phyloP scores from a whole-genome alignment of 352 stramenopile genomes.

The Plasmopara halstedii region DNA sequence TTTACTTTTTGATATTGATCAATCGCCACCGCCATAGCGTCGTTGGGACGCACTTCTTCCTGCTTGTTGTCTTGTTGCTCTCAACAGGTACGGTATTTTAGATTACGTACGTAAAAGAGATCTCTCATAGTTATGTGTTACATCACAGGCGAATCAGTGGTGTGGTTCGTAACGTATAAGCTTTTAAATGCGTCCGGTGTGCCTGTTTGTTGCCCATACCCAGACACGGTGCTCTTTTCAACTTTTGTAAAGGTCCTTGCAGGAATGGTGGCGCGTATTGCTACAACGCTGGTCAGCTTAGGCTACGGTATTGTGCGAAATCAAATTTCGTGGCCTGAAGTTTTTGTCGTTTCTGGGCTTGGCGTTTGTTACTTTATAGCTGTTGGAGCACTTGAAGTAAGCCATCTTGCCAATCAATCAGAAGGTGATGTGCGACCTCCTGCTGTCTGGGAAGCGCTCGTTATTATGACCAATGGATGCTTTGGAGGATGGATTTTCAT shows the following conservation, averaged over 20 bases:
- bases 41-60: conserved; percentile 79
- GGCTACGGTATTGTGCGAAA: conserved; percentile 77
- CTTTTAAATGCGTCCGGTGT: conserved; percentile 63
- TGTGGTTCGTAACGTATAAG: conserved; percentile 78
- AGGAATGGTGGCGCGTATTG: conserved; percentile 68
- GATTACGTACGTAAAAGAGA: background rate
- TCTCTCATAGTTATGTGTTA: background rate
- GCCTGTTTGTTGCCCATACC: conserved; percentile 72
- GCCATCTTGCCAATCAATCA: conserved; percentile 71
- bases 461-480: conserved; percentile 68
- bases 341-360: conserved; percentile 67
- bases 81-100: conserved; percentile 36
- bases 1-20: conserved; percentile 66
- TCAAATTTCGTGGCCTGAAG: conserved; percentile 61
- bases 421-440: conserved; percentile 54
- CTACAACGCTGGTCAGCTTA: conserved; percentile 68
- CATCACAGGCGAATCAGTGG: conserved; percentile 44
- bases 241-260: conserved; percentile 65
- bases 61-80: conserved; percentile 71
- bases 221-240: conserved; percentile 54
- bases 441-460: conserved; percentile 69
- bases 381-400: conserved; percentile 68
- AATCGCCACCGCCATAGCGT: conserved; percentile 57
- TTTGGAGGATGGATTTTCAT: conserved; percentile 84
- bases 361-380: conserved; percentile 78